Evolutionary conservation across 208 protist species (phyloP).

Genomic region (Trypanosoma avium): DNA sequence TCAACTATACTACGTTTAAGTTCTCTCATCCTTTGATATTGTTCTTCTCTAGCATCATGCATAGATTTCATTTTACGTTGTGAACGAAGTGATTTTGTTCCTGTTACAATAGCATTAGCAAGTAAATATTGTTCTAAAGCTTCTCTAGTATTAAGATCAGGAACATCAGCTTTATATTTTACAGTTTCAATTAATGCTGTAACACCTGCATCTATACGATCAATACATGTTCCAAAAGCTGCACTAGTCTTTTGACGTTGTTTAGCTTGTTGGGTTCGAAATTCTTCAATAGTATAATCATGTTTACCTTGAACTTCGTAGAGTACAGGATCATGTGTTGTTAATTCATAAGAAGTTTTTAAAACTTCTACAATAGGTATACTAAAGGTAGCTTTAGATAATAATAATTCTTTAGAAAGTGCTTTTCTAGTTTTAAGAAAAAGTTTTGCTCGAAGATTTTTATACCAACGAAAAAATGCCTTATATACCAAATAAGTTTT

Average conservation of each 20-base stretch:
- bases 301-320: slow-evolving; percentile 88
- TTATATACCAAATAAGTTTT: slow-evolving; percentile 92
- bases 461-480: slow-evolving; percentile 83
- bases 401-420: slow-evolving; percentile 75
- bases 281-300: slow-evolving; percentile 90
- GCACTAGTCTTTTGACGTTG: slow-evolving; percentile 68
- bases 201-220: slow-evolving; percentile 84
- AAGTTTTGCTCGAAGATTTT: slow-evolving; percentile 70
- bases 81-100: slow-evolving; percentile 40
- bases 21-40: slow-evolving; percentile 78
- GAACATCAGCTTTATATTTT: slow-evolving; percentile 84
- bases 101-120: slow-evolving; percentile 62
- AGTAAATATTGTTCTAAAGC: slow-evolving; percentile 92
- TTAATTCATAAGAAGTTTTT: slow-evolving; percentile 79
- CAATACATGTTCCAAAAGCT: slow-evolving; percentile 56
- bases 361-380: slow-evolving; percentile 74
- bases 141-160: slow-evolving; percentile 90
- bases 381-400: slow-evolving; percentile 89
- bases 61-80: slow-evolving; percentile 90
- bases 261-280: slow-evolving; percentile 57
- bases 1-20: slow-evolving; percentile 93
- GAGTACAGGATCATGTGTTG: slow-evolving; percentile 57
- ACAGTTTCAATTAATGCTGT: slow-evolving; percentile 81
- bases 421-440: slow-evolving; percentile 67
- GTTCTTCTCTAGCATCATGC: slow-evolving; percentile 87